These are phyloP conservation scores for Chlorella ohadii DNA, from an alignment of 139 green algal genomes.

Conservation along the genomic window DNA sequence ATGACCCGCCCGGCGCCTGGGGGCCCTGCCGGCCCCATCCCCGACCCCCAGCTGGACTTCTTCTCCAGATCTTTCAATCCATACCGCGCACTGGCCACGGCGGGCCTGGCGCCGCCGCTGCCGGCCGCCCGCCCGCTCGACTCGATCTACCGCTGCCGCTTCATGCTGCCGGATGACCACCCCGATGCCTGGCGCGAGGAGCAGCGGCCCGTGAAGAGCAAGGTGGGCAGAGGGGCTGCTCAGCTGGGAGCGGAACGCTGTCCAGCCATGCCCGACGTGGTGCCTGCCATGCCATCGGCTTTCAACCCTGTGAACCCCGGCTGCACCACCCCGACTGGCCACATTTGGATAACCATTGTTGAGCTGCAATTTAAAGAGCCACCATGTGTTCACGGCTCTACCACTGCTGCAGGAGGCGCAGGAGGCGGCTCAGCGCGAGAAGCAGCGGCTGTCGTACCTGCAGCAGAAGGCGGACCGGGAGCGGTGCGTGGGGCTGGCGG, in stretches of 20 bases:
- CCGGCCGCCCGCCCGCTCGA: slow-evolving; percentile 61
- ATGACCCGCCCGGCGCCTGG: no score
- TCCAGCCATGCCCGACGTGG: no score
- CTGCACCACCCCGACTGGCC: no score
- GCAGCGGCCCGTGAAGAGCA: neutral
- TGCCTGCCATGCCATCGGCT: no score
- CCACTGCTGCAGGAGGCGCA: slow-evolving; percentile 9
- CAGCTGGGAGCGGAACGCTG: no score
- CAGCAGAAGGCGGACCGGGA: slow-evolving; percentile 18
- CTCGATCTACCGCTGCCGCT: slow-evolving; percentile 64
- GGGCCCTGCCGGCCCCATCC: no score
- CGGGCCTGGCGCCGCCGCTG: slow-evolving; percentile 56
- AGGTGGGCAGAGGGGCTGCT: neutral
- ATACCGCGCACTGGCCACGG: neutral
- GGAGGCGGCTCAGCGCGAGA: slow-evolving; percentile 12
- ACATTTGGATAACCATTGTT: no score
- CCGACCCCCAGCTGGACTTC: slow-evolving; percentile 18
- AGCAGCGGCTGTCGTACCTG: slow-evolving; percentile 12
- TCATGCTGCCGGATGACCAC: slow-evolving; percentile 59
- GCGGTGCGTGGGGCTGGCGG: slow-evolving; percentile 5
- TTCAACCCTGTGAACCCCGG: no score
- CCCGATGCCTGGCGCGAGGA: slow-evolving; percentile 20
- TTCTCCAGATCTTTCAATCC: slow-evolving; percentile 29
- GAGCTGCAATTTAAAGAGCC: no score
- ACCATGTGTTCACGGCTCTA: no score